phyloP scores from a whole-genome alignment of 192 early-diverging fungal species.

The Coemansia sp. region DNA sequence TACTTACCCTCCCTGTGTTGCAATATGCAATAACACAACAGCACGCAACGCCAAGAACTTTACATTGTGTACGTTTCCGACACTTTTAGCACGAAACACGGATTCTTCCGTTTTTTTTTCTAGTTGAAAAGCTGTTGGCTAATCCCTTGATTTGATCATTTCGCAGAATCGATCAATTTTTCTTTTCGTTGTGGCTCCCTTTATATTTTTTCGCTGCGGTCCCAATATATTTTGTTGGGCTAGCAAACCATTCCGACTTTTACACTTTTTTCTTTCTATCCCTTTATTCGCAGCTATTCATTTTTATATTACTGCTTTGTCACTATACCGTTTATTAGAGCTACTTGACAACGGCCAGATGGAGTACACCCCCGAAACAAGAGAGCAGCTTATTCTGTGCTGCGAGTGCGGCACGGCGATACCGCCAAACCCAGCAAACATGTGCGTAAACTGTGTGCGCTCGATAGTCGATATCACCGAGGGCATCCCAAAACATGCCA shows the following conservation, averaged over 20 bases:
- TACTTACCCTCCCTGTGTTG: too few species aligned
- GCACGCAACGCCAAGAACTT: background rate
- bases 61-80: background rate
- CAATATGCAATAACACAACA: too few species aligned
- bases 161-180: too few species aligned
- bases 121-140: too few species aligned
- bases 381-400: constrained; percentile 69
- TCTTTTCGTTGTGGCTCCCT: too few species aligned
- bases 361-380: constrained; percentile 55
- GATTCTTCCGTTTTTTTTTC: too few species aligned
- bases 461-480: constrained; percentile 98
- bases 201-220: too few species aligned
- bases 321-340: constrained; percentile 3
- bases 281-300: background rate
- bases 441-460: constrained; percentile 98
- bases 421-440: constrained; percentile 95
- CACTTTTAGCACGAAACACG: too few species aligned
- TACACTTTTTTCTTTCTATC: background rate
- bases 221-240: background rate
- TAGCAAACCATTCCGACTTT: background rate
- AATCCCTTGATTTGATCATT: too few species aligned
- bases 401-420: constrained; percentile 93
- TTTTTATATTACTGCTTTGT: constrained; percentile 1
- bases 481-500: constrained; percentile 96
- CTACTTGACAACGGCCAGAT: constrained; percentile 13